Percentiles rank a stretch among this genome's conserved stretches.
phyloP scores from a whole-genome alignment of 2,329 filamentous ascomycete genomes.

The Pochonia chlamydosporia region DNA sequence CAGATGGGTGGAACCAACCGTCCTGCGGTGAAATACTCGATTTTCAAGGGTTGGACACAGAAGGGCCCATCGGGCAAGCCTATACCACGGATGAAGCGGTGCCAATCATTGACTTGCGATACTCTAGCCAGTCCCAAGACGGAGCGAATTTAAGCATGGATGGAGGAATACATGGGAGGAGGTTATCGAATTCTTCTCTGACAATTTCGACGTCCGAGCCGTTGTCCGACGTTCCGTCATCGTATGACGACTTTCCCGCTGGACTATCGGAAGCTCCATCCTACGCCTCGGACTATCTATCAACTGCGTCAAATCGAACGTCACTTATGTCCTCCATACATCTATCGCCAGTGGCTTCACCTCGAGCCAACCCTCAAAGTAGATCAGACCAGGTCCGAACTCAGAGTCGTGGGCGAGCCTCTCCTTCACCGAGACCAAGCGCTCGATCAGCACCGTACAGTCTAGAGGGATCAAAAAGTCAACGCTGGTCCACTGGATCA shows the following conservation, averaged over 20 bases:
- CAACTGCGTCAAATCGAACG: constrained; percentile 55
- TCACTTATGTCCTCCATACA: constrained; percentile 67
- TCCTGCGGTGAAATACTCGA: constrained; percentile 52
- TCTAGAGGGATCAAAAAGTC: constrained; percentile 59
- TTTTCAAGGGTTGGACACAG: constrained; percentile 48
- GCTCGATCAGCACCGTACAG: constrained; percentile 66
- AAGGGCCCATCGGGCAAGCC: constrained; percentile 56
- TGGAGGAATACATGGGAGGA: constrained; percentile 48
- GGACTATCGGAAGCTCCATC: constrained; percentile 62
- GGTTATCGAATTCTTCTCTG: constrained; percentile 68
- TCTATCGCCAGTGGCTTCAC: constrained; percentile 67
- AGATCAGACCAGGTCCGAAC: constrained; percentile 56
- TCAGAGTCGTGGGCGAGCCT: constrained; percentile 64
- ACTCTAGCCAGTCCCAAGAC: constrained; percentile 40
- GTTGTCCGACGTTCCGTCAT: constrained; percentile 62
- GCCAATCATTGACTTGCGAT: constrained; percentile 56
- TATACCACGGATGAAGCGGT: constrained; percentile 59
- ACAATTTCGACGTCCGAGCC: constrained; percentile 63
- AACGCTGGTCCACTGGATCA: constrained; percentile 74
- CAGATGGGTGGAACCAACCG: constrained; percentile 44
- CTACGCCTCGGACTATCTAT: constrained; percentile 61
- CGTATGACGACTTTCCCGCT: constrained; percentile 66
- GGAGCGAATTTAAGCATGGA: constrained; percentile 45
- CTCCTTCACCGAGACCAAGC: constrained; percentile 63
- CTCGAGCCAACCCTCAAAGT: constrained; percentile 56